Evolutionary conservation across 139 green algal genomes (phyloP).

Genomic region (Pleodorina starrii): DNA sequence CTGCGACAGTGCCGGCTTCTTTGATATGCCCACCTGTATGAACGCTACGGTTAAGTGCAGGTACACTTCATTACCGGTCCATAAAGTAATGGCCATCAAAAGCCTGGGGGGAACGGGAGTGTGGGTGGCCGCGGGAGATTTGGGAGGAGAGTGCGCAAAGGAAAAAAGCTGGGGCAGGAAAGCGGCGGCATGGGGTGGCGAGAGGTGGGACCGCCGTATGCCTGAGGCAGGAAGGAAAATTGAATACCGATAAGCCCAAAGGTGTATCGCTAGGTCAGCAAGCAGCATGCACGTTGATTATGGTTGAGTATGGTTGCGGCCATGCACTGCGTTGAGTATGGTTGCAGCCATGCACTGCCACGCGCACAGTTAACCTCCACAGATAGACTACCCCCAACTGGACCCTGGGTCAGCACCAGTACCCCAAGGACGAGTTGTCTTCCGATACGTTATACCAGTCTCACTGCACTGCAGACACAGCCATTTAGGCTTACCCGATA

Average conservation of each 20-base stretch:
- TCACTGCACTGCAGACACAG: neutral
- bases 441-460: neutral
- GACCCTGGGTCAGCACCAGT: neutral
- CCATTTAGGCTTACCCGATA: conserved; percentile 56
- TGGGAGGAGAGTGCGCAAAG: conserved; percentile 5
- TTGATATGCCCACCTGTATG: conserved; percentile 94
- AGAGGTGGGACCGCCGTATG: neutral
- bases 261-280: neutral
- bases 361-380: neutral
- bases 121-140: neutral
- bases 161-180: neutral
- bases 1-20: too few relatives aligned
- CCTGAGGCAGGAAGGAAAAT: too few relatives aligned
- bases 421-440: neutral
- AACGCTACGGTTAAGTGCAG: conserved; percentile 97
- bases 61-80: conserved; percentile 96
- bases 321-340: neutral
- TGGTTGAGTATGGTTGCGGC: too few relatives aligned
- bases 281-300: too few relatives aligned
- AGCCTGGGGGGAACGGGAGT: conserved; percentile 38
- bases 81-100: conserved; percentile 92
- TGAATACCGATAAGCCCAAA: neutral
- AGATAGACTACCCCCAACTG: neutral
- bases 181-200: neutral
- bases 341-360: neutral